Base-by-base conservation (phyloP, 1,139 yeast species). In the Arxiozyma slooffiae region DNA sequence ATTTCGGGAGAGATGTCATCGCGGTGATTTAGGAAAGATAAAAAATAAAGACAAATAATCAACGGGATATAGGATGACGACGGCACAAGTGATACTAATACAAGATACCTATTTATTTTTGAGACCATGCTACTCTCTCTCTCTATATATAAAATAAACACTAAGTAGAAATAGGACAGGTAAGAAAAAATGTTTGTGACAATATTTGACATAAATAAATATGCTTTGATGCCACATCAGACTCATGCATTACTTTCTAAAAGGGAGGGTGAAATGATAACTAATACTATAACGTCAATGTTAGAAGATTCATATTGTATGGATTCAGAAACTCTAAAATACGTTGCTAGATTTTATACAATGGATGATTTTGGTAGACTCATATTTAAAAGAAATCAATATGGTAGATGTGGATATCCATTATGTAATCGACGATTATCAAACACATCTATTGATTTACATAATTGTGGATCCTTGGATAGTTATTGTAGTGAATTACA, bases 401-500 rank as follows among this genome's bases (percentile, higher is more conserved):
- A 52, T 17, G 22, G 39, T n/a, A 39, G 49, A 20, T 56, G 59
- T 48, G 57, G 55, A 3, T 55, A 56, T 41, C 57, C 59, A 24
- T 20, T 54, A 14, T 56, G 59, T 39, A 22, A 41, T 2, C 44
- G 38, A 11, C 26, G 17, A 14, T 17, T 44, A 11, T 47, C 39
- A 14, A 26, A 39, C 1, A 18, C 21, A 22, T 14, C n/a, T 14
- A 46, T 44, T 8, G 44, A 44, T 22, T 17, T 39, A 16, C 21
- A 41, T 22, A 40, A 18, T 23, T 39, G 43, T 23, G 50, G 50
- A 14, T 44, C 45, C 21, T 18, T 81, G 48, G 75, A 81, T 36
- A 78, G 79, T 52, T 90, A 75, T 65, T 90, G 97, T 67, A 78
- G 83, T 57, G 81, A 82, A 58, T 78, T 77, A 42, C 97, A 90